Evolutionary conservation across 306 rosid species (phyloP), one percentile per base, ranked within the genome.

Genomic region (Sindora glabra): DNA sequence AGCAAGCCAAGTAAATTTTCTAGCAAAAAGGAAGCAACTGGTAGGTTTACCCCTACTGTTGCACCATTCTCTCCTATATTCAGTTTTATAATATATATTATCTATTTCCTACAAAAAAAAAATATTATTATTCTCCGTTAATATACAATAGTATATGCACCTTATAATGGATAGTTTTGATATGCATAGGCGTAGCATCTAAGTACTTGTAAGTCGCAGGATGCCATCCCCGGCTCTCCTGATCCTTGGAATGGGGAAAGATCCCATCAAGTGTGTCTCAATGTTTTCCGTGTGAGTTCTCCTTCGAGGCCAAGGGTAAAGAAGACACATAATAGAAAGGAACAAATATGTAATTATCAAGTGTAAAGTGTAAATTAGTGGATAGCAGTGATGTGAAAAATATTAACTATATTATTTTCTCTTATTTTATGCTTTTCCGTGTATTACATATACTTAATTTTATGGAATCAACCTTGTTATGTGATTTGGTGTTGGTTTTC

Each of bases 41-140:
- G 97, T 81, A n/a, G 97, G 89, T 60, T 84, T 89, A 10, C 87
- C 95, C 80, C 80, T 82, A 73, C 94, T 89, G 56, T 72, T 78
- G 76, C 97, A 94, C 99, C 97, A 94, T 73, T 94, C 99, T 78
- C 89, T 84, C 59, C 99, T 72, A 72, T 94, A 82, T 72, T 94
- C 99, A 3, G 99, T 94, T 67, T 94, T 95, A 0, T 89, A 89
- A 64, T 94, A 82, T 58, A 94, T 82, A 78, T 89, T 89, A 75
- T 94, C 95, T 65, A 89, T 72, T 42, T 70, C 94, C 99, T 94
- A 83, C 73, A 84, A 30, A 65, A 54, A n/a, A n/a, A n/a, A n/a
- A n/a, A n/a, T n/a, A n/a, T n/a, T n/a, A n/a, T n/a, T n/a, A n/a
- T n/a, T n/a, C n/a, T n/a, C n/a, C n/a, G n/a, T n/a, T n/a, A n/a